Base-by-base conservation (phyloP, 768 basidiomycete species). In the Hemileccinum rubropunctum region DNA sequence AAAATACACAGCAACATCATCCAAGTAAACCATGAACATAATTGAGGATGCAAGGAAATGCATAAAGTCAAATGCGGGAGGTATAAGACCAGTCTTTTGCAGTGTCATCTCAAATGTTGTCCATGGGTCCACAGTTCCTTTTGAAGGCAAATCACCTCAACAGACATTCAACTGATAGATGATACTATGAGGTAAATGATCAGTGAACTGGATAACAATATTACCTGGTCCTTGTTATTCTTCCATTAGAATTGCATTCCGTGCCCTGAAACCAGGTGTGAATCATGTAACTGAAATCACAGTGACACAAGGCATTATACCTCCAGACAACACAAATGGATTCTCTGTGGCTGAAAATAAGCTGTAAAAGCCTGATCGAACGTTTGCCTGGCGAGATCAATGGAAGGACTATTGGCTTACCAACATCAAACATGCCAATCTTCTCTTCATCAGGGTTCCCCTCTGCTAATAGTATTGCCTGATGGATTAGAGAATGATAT, bases 241-340 rank as follows among this genome's bases (percentile, higher is more conserved):
- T 93, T 94, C 92, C 92, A 98, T 64, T 95, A 90, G 65, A 97
- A 98, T 0, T 84, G 87, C 93, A 95, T 95, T 83, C 91, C 94
- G 61, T 88, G 81, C 28, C 83, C 92, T 79, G 63, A 53, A 42
- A 56, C 23, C 35, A 52, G 26, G 21, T 17, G 33, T 45, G 11
- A 44, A 50, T 7, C 11, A 15, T 5, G 9, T 15, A 8, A 36
- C 15, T 17, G 8, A 6, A 14, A 27, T 14, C 7, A 15, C 17
- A 47, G 12, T 20, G 0, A n/a, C n/a, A 17, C 27, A n/a, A n/a
- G n/a, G n/a, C n/a, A n/a, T n/a, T n/a, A 44, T 63, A 86, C 86
- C 81, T 72, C 88, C 88, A n/a, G 88, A 91, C 4, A 78, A 86
- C 1, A 91, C 88, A 60, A 88, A 86, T 0, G 89, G 89, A 56